phyloP scores from a whole-genome alignment of 2,329 filamentous ascomycete genomes.

The Aspergillus intermedius region DNA sequence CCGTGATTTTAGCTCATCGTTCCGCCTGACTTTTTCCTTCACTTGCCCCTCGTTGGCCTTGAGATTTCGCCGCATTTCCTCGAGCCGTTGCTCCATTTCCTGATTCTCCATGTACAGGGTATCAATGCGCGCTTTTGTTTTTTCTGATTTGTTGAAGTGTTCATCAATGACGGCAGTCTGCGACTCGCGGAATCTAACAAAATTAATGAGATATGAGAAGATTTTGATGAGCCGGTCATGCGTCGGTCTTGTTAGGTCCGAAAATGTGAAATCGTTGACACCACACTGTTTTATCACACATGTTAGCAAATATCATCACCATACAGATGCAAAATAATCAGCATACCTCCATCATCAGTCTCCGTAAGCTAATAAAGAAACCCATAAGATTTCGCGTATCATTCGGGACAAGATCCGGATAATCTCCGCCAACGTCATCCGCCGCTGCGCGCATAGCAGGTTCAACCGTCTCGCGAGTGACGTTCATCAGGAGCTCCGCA shows the following conservation, averaged over 20 bases:
- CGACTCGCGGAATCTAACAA: conserved; percentile 91
- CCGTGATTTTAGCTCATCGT: conserved; percentile 77
- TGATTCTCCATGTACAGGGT: conserved; percentile 78
- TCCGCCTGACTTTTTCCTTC: conserved; percentile 75
- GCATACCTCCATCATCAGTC: conserved; percentile 60
- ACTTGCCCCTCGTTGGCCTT: conserved; percentile 75
- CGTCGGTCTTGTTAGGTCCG: conserved; percentile 84
- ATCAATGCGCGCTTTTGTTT: conserved; percentile 81
- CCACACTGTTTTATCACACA: conserved; percentile 57
- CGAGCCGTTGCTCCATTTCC: conserved; percentile 71
- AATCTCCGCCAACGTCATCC: conserved; percentile 78
- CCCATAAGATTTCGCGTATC: conserved; percentile 94
- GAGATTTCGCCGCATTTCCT: conserved; percentile 73
- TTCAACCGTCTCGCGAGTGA: conserved; percentile 85
- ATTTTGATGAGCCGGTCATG: conserved; percentile 88
- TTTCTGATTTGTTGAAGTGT: conserved; percentile 85
- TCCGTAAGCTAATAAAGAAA: conserved; percentile 79
- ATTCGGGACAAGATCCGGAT: conserved; percentile 71
- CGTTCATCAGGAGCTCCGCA: conserved; percentile 86
- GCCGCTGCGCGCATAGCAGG: conserved; percentile 91
- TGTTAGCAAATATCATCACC: background rate
- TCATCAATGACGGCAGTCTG: conserved; percentile 86
- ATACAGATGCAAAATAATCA: too few relatives aligned
- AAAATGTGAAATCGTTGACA: conserved; percentile 88
- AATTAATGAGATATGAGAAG: conserved; percentile 97